Base-by-base conservation (phyloP, 441 rosid genomes). In the Populus hybrid region DNA sequence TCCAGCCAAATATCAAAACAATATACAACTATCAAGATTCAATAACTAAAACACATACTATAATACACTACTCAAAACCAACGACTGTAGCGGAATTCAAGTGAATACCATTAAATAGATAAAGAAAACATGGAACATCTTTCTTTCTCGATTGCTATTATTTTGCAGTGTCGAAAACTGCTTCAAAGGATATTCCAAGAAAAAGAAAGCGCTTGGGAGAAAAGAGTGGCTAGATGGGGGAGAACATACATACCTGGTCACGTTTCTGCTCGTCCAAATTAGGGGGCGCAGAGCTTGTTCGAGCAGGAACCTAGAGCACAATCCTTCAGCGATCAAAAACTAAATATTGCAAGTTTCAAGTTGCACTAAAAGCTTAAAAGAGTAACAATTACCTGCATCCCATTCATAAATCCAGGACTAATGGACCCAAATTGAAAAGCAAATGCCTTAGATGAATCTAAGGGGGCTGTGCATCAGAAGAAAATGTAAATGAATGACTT, bases 241-340 rank as follows among this genome's bases (percentile, higher is more conserved):
- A 64, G 68, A 42, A 53, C 26, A 69, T 20, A 75, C 77, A 73
- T 72, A 93, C 99, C 98, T 91, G 98, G 69, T 88, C 92, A 79
- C 92, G 88, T 86, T 91, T 92, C 90, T 97, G 99, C 87, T 97
- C 99, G 77, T 94, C 99, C 92, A 97, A 86, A 84, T 94, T 93
- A 20, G 98, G 99, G 77, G 99, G 99, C 71, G 98, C 99, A 70
- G 99, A 97, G 87, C 89, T 91, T 68, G 99, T 97, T 77, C 99
- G 94, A 76, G 99, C 94, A 53, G 98, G 99, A 88, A 94, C 86
- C 99, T 97, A 82, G 40, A 77, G 76, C 59, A 82, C 12, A 75
- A 81, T 28, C 70, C 45, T 76, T 82, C 29, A 71, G 78, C 72
- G 20, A 65, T 69, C 45, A 24, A 80, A 26, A 11, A 45, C 23